Conservation (phyloP, 2,329 filamentous ascomycete species). For the Sclerotinia nivalis region DNA sequence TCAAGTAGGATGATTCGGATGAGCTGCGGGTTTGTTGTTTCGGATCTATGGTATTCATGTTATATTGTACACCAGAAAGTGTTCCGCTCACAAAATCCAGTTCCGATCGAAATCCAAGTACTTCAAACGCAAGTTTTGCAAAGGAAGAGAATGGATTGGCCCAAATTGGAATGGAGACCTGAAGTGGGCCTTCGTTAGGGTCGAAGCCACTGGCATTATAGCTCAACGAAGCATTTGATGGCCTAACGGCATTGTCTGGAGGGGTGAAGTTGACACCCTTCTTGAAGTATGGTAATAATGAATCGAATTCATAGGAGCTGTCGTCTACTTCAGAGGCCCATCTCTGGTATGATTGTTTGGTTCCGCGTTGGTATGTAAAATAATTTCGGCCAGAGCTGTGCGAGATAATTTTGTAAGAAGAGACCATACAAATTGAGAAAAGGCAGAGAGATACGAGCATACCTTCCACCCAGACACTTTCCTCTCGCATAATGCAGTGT, state of each 20-base stretch:
- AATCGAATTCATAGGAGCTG: conserved; percentile 48
- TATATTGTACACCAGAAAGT: conserved; percentile 11
- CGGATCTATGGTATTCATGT: conserved; percentile 2
- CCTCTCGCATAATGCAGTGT: conserved; percentile 37
- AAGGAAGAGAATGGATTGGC: conserved; percentile 10
- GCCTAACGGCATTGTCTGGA: conserved; percentile 31
- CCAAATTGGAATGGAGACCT: conserved; percentile 8
- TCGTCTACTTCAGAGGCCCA: conserved; percentile 49
- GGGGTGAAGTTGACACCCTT: conserved; percentile 37
- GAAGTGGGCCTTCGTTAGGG: background rate
- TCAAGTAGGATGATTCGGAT: conserved; percentile 8
- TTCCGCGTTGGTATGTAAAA: background rate
- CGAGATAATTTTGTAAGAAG: background rate
- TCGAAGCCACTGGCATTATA: background rate
- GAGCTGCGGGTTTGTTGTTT: background rate
- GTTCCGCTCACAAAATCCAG: conserved; percentile 12
- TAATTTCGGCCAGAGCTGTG: too few species aligned
- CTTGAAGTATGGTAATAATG: conserved; percentile 49
- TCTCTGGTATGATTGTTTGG: conserved; percentile 40
- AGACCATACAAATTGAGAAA: background rate
- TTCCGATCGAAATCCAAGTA: background rate
- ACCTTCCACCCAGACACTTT: conserved; percentile 42
- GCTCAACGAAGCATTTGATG: background rate
- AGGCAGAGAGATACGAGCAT: conserved; percentile 4
- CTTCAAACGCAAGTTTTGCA: background rate